Evolutionary conservation across 495 filamentous ascomycete species (phyloP).

Genomic region (Hypomontagnella monticulosa): DNA sequence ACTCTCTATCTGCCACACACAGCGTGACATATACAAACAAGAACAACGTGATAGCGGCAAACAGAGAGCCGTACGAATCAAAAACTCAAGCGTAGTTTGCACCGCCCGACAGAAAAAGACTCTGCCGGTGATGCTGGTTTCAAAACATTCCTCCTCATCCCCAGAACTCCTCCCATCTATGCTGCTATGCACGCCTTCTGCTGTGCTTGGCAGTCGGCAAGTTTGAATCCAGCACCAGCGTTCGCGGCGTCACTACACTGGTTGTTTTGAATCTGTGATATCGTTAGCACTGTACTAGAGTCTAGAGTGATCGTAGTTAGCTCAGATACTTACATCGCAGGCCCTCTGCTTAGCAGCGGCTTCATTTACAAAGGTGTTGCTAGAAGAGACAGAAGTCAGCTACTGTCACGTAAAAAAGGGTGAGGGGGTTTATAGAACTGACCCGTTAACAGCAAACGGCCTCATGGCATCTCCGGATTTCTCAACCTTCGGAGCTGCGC

Average conservation of each 20-base stretch:
- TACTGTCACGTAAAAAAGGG: not conserved
- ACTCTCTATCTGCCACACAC: constrained; percentile 40
- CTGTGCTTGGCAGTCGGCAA: constrained; percentile 59
- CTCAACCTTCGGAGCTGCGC: constrained; percentile 45
- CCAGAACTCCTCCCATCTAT: constrained; percentile 12
- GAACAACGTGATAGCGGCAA: not conserved
- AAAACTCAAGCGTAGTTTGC: constrained; percentile 18
- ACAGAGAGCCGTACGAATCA: constrained; percentile 37
- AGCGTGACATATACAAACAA: constrained; percentile 34
- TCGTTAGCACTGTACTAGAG: not conserved
- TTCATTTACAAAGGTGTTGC: constrained; percentile 59
- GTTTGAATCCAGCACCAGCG: constrained; percentile 44
- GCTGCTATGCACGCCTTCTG: constrained; percentile 27
- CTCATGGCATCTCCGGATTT: constrained; percentile 55
- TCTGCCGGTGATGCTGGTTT: constrained; percentile 16
- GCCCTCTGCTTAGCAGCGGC: constrained; percentile 52
- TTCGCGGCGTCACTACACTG: constrained; percentile 60
- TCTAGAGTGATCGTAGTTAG: not conserved
- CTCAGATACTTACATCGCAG: constrained; percentile 33
- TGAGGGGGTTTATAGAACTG: not conserved
- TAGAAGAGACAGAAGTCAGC: constrained; percentile 20
- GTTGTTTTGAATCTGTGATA: constrained; percentile 61
- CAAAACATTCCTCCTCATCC: constrained; percentile 14
- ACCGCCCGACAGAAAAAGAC: constrained; percentile 16
- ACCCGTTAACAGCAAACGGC: constrained; percentile 61